Percentiles rank a stretch among this genome's conserved stretches.
Evolutionary conservation across 495 filamentous ascomycete genomes (phyloP).

Genomic region (Amorphotheca resinae): DNA sequence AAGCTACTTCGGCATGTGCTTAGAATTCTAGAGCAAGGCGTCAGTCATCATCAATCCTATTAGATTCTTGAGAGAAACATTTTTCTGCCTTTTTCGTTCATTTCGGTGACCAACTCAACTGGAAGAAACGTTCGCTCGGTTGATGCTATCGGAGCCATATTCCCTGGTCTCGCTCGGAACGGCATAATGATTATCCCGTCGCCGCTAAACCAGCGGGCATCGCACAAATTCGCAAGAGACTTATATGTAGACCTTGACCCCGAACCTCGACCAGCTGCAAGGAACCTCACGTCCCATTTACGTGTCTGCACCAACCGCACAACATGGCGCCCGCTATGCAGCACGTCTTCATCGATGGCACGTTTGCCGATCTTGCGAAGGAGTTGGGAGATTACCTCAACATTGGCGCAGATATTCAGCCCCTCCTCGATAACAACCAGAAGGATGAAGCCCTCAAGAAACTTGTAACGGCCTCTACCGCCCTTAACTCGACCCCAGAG

Average conservation of each 20-base stretch:
- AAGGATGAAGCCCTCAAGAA: slow-evolving; percentile 81
- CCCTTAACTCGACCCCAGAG: slow-evolving; percentile 73
- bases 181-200: neutral
- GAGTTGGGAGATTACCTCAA: slow-evolving; percentile 54
- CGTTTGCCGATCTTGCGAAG: slow-evolving; percentile 74
- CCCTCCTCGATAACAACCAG: slow-evolving; percentile 59
- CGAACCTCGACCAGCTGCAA: no score
- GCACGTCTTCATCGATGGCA: slow-evolving; percentile 73
- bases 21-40: neutral
- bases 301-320: slow-evolving; percentile 2
- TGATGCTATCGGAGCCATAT: no score
- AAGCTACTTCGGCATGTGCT: slow-evolving; percentile 22
- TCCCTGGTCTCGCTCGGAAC: neutral
- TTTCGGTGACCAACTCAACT: no score
- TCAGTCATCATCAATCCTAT: no score
- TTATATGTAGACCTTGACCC: neutral
- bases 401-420: slow-evolving; percentile 54
- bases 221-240: neutral
- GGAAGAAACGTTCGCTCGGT: no score
- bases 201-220: neutral
- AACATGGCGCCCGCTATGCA: slow-evolving; percentile 14
- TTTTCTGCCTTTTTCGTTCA: no score
- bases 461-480: slow-evolving; percentile 60
- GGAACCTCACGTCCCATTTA: neutral
- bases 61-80: no score